phyloP scores from a whole-genome alignment of 2,329 filamentous ascomycete genomes.

The Botrytis fabae region DNA sequence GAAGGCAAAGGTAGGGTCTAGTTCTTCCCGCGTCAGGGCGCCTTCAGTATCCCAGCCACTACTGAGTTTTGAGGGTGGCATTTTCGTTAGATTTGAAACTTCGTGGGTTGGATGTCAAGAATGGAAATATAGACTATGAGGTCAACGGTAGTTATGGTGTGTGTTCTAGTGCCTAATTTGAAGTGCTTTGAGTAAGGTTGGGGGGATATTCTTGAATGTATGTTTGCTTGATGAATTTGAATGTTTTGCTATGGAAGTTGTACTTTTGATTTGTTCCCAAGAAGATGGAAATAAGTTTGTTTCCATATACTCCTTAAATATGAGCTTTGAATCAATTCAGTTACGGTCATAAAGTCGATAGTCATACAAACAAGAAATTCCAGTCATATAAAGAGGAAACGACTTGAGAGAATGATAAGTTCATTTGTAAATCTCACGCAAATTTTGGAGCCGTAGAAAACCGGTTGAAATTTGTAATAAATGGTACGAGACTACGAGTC shows the following conservation, averaged over 20 bases:
- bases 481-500: background rate
- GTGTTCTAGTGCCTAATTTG: background rate
- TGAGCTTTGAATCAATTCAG: background rate
- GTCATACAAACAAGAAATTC: background rate
- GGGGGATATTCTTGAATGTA: background rate
- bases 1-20: background rate
- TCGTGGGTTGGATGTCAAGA: background rate
- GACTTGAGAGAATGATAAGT: background rate
- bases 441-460: background rate
- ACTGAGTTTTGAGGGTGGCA: background rate
- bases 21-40: background rate
- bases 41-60: background rate
- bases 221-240: background rate
- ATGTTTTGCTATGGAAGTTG: background rate
- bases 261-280: background rate
- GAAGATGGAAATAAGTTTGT: background rate
- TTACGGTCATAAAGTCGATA: background rate
- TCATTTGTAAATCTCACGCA: background rate
- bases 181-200: background rate
- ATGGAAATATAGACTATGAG: background rate
- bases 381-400: background rate
- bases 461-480: background rate
- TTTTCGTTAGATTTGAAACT: background rate
- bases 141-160: background rate
- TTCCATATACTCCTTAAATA: background rate